These are phyloP conservation scores for Xylaria sp. DNA, from an alignment of 2,329 filamentous ascomycete genomes.

Conservation along the genomic window DNA sequence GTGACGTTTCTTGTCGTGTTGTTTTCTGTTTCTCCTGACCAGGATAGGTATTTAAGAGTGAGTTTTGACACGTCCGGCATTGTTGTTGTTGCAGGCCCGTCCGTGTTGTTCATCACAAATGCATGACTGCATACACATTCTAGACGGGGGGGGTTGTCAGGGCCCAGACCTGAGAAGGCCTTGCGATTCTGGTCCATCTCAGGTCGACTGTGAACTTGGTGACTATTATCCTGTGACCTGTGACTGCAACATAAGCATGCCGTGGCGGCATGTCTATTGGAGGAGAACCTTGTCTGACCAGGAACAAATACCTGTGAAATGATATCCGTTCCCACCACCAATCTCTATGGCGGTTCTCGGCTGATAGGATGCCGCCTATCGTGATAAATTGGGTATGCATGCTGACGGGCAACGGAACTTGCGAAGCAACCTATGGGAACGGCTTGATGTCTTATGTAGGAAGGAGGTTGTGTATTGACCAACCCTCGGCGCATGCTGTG, in stretches of 20 bases:
- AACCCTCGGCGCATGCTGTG: constrained; percentile 1
- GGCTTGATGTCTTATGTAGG: not conserved
- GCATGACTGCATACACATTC: constrained; percentile 1
- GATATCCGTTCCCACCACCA: constrained; percentile 11
- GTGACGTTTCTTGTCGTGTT: not conserved
- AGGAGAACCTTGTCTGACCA: constrained; percentile 12
- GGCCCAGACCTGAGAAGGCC: not conserved
- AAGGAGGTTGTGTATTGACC: not conserved
- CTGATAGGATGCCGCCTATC: constrained; percentile 18
- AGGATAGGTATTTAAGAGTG: not conserved
- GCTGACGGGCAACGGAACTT: constrained; percentile 7
- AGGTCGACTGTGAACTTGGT: constrained; percentile 11
- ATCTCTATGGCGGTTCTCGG: constrained; percentile 6
- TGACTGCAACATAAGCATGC: constrained; percentile 16
- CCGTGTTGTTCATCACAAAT: not conserved
- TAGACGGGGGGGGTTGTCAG: constrained; percentile 2
- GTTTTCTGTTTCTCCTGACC: not conserved
- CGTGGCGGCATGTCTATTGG: constrained; percentile 16
- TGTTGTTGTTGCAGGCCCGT: too few relatives aligned
- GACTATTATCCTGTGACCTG: constrained; percentile 17
- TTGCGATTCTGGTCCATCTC: constrained; percentile 7
- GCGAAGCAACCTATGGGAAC: constrained; percentile 5
- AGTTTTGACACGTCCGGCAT: not conserved
- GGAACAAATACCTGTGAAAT: constrained; percentile 11
- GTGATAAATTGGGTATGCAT: constrained; percentile 19